Evolutionary conservation across 805 yeast species (phyloP), one percentile per base, ranked within the genome.

Genomic region (Kurtzmaniella fragi): DNA sequence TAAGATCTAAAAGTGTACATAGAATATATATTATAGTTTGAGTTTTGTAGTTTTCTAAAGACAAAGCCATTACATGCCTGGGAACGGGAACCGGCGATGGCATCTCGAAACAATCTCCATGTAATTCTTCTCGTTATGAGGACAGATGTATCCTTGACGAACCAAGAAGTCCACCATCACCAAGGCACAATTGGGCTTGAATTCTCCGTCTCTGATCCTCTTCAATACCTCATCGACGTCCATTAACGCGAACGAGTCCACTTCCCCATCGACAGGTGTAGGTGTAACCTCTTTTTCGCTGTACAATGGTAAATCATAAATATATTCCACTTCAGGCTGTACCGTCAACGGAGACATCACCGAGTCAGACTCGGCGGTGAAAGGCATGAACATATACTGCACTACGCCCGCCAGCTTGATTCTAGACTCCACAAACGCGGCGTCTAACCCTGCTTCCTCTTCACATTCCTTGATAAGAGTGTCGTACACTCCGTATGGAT

Each of bases 111-210:
- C 64, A 1, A 91, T 72, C 49, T 80, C 81, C n/a, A 73, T 36
- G 47, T 75, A 87, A 42, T 82, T 71, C 0, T 78, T 77, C 50
- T 89, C 96, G 36, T 63, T 69, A 35, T 78, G 84, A 0, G 83
- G 69, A 0, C 82, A 76, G 9, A 91, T 56, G 27, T 70, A 55
- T 1, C 96, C 96, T 51, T 84, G 90, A 49, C 99, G 78, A n/a
- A 90, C 74, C 40, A 93, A 66, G 52, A 93, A 93, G 50, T 91
- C 97, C 12, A 89, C 70, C 25, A 85, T 67, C 2, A 90, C 82
- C 26, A 79, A 62, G 0, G 83, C 95, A 63, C 96, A 84, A 52
- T 91, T 93, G 20, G 95, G 95, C 59, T 91, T 93, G 67, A 93
- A 93, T 50, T 82, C 78, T 1, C 78, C 78, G 0, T 60, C 58